Percentiles rank a stretch among this genome's conserved stretches.
phyloP scores from a whole-genome alignment of 495 filamentous ascomycete species.

The Penicillium soppii region DNA sequence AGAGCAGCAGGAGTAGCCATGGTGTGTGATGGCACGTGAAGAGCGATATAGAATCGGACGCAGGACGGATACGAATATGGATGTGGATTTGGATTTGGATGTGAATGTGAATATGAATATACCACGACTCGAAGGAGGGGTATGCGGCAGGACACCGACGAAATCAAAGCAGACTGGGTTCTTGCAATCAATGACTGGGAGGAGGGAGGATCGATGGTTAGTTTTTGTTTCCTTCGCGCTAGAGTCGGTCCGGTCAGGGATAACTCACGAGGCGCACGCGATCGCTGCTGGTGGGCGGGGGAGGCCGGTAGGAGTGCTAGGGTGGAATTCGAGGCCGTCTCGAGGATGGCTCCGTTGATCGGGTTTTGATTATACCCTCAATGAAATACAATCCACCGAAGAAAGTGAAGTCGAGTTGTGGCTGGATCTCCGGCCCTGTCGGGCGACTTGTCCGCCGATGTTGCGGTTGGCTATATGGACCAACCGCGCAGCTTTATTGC shows the following conservation, averaged over 20 bases:
- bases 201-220: not conserved
- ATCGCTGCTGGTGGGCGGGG: slow-evolving; percentile 3
- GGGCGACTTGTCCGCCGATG: not conserved
- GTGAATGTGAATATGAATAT: too few species aligned
- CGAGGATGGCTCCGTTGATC: not conserved
- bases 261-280: slow-evolving; percentile 26
- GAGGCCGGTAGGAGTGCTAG: not conserved
- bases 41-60: not conserved
- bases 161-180: not conserved
- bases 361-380: not conserved
- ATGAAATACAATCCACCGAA: not conserved
- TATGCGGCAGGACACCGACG: too few species aligned
- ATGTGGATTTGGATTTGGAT: too few species aligned
- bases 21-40: slow-evolving; percentile 3
- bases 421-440: not conserved
- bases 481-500: not conserved
- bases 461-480: not conserved
- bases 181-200: slow-evolving; percentile 5
- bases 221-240: not conserved
- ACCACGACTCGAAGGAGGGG: too few species aligned
- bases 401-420: not conserved
- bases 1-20: slow-evolving; percentile 44
- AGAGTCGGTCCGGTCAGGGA: slow-evolving; percentile 18
- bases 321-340: not conserved
- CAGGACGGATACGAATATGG: too few species aligned